These are phyloP conservation scores for Papilionanthe hybrid DNA, from an alignment of 116 monocot genomes.

Conservation along the genomic window DNA sequence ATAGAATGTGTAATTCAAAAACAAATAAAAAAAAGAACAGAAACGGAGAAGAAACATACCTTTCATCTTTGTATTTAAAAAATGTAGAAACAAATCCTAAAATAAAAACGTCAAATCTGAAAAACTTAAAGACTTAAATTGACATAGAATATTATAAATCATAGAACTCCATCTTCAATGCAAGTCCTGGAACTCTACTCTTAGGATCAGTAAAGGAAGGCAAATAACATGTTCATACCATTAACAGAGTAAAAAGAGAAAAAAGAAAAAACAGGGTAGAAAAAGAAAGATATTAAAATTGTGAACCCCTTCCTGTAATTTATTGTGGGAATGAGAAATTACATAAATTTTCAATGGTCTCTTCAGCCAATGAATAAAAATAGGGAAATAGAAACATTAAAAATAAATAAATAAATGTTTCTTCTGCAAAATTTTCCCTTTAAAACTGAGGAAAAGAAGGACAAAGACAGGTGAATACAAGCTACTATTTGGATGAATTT, in stretches of 20 bases:
- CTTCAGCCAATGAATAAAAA: background rate
- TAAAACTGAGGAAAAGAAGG: background rate
- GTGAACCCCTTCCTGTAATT: background rate
- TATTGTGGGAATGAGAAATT: background rate
- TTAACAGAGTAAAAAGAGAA: background rate
- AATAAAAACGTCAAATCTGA: background rate
- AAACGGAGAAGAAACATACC: background rate
- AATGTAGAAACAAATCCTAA: background rate
- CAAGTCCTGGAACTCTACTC: background rate
- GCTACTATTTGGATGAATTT: background rate
- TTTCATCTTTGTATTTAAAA: background rate
- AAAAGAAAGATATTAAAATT: background rate
- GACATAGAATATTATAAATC: background rate
- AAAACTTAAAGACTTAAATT: background rate
- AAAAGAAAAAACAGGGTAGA: no score
- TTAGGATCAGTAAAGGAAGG: background rate
- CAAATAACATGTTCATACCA: background rate
- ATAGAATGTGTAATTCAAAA: background rate
- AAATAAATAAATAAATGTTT: background rate
- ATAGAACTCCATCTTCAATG: background rate
- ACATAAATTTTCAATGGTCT: background rate
- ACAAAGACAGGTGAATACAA: background rate
- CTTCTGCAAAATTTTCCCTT: background rate
- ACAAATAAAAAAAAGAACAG: background rate
- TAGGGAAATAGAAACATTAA: background rate